Base-by-base conservation (phyloP, 1,139 yeast genomes). In the Kurtzmaniella quercitrusa region DNA sequence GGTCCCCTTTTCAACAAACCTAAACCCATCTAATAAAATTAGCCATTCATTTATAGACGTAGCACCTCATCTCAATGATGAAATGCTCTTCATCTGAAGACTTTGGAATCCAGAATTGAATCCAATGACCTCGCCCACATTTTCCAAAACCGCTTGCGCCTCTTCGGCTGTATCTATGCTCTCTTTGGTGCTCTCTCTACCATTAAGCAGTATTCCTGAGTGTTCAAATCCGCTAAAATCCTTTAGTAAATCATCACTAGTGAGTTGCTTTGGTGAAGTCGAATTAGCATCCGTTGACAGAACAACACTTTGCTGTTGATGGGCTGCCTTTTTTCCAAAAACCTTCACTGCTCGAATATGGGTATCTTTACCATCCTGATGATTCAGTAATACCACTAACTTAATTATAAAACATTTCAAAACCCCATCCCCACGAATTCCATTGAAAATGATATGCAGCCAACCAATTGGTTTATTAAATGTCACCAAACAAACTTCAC, bases 341-440 rank as follows among this genome's bases (percentile, higher is more conserved):
- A 74, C 65, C 39, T 64, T 53, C 7, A 93, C 71, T 0, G 93
- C 86, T 42, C 98, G 63, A 6, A 94, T 71, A 59, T 89, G 98
- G 2, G 96, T 84, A 61, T 94, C 99, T 57, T 93, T 93, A 38
- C 99, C 99, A 58, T 88, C 93, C 57, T 91, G 98, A 55, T 89
- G 97, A 56, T 93, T 94, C 1, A 88, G 78, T 22, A 82, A 67
- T 20, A 94, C 75, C n/a, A 77, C 65, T 21, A 94, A 57, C 48
- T 88, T 79, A 6, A 93, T 64, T 53, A 84, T 71, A 53, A 84
- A 88, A 46, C 96, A 82, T 52, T 86, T 84, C 44, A 91, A 64
- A 0, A 83, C 77, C 1, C 78, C 81, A 50, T 70, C 81, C 35
- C 66, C 68, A 42, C 89, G 63, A 2, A 78, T 73, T 5, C 83